A percentile compares a stretch with the other conserved stretches of the same genome.
phyloP scores from a whole-genome alignment of 1,284 basidiomycete species.

The Neolentinus lepideus region DNA sequence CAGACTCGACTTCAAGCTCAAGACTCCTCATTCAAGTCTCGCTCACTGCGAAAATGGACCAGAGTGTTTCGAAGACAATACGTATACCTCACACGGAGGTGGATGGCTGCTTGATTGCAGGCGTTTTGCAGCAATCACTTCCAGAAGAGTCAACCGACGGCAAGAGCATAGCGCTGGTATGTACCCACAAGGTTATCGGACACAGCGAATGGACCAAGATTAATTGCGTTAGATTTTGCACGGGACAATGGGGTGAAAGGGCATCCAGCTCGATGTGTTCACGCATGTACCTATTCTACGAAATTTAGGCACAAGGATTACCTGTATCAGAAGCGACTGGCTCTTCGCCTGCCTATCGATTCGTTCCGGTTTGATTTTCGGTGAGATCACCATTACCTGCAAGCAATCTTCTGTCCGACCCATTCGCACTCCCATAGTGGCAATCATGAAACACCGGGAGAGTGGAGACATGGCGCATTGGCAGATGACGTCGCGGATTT shows the following conservation, averaged over 20 bases:
- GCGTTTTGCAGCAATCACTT: slow-evolving; percentile 56
- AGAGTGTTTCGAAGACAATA: slow-evolving; percentile 38
- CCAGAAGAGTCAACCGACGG: slow-evolving; percentile 42
- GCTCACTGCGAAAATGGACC: slow-evolving; percentile 14
- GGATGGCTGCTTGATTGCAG: slow-evolving; percentile 41
- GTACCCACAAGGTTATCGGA: slow-evolving; percentile 17
- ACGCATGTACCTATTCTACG: background rate
- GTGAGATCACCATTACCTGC: slow-evolving; percentile 30
- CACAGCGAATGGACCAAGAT: background rate
- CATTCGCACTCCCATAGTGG: slow-evolving; percentile 37
- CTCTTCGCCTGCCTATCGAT: slow-evolving; percentile 59
- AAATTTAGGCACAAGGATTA: slow-evolving; percentile 72
- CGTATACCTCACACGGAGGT: slow-evolving; percentile 51
- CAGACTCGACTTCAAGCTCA: background rate
- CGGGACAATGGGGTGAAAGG: slow-evolving; percentile 61
- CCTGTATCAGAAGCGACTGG: slow-evolving; percentile 72
- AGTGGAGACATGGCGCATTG: slow-evolving; percentile 50
- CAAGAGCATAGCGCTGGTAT: slow-evolving; percentile 60
- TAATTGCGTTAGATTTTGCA: slow-evolving; percentile 53
- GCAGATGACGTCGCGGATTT: slow-evolving; percentile 58
- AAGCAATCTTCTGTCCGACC: background rate
- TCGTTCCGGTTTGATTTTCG: slow-evolving; percentile 84
- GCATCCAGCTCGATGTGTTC: slow-evolving; percentile 9
- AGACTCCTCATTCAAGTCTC: background rate
- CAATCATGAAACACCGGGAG: slow-evolving; percentile 68